Evolutionary conservation across 2,329 filamentous ascomycete species (phyloP).

Genomic region (Xylaria sp.): DNA sequence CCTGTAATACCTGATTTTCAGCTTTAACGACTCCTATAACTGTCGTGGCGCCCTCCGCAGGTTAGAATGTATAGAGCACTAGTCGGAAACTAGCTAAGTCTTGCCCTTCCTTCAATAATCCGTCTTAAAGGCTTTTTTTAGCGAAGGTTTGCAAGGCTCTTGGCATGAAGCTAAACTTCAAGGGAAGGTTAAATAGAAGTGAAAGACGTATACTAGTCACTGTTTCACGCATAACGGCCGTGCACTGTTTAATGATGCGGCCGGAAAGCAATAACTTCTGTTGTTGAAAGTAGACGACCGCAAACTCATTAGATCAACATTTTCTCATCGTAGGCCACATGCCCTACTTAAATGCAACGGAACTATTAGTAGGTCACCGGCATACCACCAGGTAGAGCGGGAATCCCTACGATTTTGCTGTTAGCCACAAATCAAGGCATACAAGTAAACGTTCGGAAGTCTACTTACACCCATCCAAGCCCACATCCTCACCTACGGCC

Average conservation of each 20-base stretch:
- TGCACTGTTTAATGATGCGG: neutral
- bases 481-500: constrained; percentile 16
- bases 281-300: neutral
- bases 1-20: too few species aligned
- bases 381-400: constrained; percentile 10
- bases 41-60: too few species aligned
- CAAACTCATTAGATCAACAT: neutral
- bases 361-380: constrained; percentile 6
- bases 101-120: too few species aligned
- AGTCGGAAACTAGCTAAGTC: too few species aligned
- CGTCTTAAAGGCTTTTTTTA: too few species aligned
- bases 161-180: too few species aligned
- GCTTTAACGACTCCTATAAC: too few species aligned
- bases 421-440: neutral
- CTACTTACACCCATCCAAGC: constrained; percentile 19
- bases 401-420: constrained; percentile 7
- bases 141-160: too few species aligned
- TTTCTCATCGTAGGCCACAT: neutral
- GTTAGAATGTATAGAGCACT: too few species aligned
- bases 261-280: neutral
- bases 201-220: too few species aligned
- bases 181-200: too few species aligned
- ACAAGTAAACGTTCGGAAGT: neutral
- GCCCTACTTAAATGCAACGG: neutral
- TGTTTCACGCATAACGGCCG: too few species aligned